Evolutionary conservation across 2,329 filamentous ascomycete species (phyloP).

Genomic region (Colletotrichum brevisporum): DNA sequence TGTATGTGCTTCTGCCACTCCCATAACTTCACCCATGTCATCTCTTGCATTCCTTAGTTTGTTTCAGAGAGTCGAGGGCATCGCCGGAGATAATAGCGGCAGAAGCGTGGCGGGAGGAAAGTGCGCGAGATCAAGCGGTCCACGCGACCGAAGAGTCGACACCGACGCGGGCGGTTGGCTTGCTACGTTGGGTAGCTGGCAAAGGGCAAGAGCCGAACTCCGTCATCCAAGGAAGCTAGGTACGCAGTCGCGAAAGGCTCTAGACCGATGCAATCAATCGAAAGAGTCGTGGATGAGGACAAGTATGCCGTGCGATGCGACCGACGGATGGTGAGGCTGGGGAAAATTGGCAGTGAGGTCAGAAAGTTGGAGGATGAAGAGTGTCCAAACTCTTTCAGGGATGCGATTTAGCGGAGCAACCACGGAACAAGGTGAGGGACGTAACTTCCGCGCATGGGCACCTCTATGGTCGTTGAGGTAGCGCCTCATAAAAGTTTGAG

Average conservation of each 20-base stretch:
- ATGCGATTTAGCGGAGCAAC: constrained; percentile 40
- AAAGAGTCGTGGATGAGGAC: constrained; percentile 8
- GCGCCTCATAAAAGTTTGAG: neutral
- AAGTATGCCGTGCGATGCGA: constrained; percentile 38
- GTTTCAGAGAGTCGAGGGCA: constrained; percentile 26
- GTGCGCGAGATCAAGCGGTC: constrained; percentile 46
- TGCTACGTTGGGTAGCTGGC: neutral
- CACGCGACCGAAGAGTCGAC: constrained; percentile 56
- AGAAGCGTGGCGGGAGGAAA: constrained; percentile 35
- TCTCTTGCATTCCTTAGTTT: constrained; percentile 57
- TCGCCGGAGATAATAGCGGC: constrained; percentile 22
- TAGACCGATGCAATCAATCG: constrained; percentile 25
- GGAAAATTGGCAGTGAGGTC: constrained; percentile 39
- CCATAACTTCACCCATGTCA: constrained; percentile 70
- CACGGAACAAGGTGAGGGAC: constrained; percentile 38
- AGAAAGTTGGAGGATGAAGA: constrained; percentile 42
- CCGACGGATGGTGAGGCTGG: constrained; percentile 20
- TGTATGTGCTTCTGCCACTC: constrained; percentile 64
- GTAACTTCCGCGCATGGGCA: constrained; percentile 27
- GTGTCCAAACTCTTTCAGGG: constrained; percentile 42
- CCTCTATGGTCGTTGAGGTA: constrained; percentile 17
- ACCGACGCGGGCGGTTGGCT: constrained; percentile 8
- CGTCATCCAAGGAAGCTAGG: constrained; percentile 34
- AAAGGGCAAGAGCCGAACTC: constrained; percentile 26
- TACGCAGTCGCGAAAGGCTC: constrained; percentile 15